Percentiles rank a stretch among this genome's conserved stretches.
Evolutionary conservation across 2,329 filamentous ascomycete genomes (phyloP).

Genomic region (Cytospora piceicola): DNA sequence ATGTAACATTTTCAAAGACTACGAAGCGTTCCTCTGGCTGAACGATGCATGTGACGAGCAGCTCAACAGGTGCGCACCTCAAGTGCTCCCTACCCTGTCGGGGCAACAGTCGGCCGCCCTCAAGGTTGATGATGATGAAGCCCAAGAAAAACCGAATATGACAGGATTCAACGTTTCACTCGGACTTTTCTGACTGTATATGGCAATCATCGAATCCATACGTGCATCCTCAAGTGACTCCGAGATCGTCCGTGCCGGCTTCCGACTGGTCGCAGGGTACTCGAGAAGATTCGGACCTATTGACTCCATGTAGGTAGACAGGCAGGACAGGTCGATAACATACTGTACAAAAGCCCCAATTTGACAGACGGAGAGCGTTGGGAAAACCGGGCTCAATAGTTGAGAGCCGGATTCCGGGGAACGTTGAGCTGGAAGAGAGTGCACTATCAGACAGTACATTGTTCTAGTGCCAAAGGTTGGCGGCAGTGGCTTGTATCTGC

Average conservation of each 20-base stretch:
- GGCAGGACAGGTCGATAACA: not conserved
- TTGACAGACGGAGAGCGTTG: constrained; percentile 17
- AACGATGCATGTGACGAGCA: not conserved
- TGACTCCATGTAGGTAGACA: not conserved
- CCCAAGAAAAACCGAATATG: no score
- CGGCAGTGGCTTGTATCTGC: not conserved
- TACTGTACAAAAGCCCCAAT: not conserved
- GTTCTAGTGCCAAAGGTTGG: rapidly evolving
- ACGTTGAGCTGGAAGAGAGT: not conserved
- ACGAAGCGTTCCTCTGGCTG: not conserved
- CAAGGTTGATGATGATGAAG: no score
- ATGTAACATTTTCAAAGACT: constrained; percentile 17
- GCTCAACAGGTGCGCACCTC: not conserved
- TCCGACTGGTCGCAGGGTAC: not conserved
- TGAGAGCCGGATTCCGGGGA: constrained; percentile 13
- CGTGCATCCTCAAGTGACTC: not conserved
- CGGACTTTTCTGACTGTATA: not conserved
- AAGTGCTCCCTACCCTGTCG: no score
- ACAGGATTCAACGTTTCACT: not conserved
- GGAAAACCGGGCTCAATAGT: constrained; percentile 22
- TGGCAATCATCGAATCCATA: not conserved
- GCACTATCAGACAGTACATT: constrained; percentile 8
- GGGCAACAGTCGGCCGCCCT: no score
- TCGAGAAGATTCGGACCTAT: not conserved
- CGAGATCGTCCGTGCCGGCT: not conserved